Evolutionary conservation across 176 grass and related monocot species (phyloP).

Genomic region (Otatea glauca): DNA sequence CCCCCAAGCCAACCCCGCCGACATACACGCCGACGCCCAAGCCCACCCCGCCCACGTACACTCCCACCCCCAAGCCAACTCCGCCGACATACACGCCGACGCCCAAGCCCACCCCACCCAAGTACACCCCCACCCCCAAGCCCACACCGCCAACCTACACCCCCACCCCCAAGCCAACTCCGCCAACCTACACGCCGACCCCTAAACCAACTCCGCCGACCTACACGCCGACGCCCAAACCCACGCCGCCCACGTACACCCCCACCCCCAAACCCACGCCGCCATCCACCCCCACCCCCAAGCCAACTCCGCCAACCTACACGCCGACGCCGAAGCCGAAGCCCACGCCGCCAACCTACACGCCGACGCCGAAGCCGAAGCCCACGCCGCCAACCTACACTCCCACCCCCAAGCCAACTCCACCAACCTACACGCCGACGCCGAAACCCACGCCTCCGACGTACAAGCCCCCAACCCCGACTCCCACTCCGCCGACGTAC

Average conservation of each 20-base stretch:
- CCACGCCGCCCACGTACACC: background rate
- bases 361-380: background rate
- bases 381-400: background rate
- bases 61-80: accelerated
- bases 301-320: slow-evolving; percentile 13
- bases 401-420: background rate
- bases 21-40: background rate
- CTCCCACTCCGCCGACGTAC: slow-evolving; percentile 2
- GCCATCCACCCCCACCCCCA: background rate
- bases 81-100: slow-evolving; percentile 1
- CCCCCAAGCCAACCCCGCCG: background rate
- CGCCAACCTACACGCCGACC: background rate
- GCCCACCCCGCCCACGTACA: background rate
- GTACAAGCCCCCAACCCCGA: background rate
- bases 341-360: background rate
- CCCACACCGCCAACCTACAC: background rate
- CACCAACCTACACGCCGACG: slow-evolving; percentile 4
- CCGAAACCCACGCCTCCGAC: slow-evolving; percentile 1
- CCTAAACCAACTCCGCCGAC: background rate
- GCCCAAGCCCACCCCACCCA: background rate
- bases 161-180: background rate
- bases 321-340: background rate
- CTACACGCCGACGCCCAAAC: background rate
- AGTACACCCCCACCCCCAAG: background rate
- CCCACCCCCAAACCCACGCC: background rate